Evolutionary conservation across 805 yeast species (phyloP).

Genomic region (Diddensiella santjacobensis): DNA sequence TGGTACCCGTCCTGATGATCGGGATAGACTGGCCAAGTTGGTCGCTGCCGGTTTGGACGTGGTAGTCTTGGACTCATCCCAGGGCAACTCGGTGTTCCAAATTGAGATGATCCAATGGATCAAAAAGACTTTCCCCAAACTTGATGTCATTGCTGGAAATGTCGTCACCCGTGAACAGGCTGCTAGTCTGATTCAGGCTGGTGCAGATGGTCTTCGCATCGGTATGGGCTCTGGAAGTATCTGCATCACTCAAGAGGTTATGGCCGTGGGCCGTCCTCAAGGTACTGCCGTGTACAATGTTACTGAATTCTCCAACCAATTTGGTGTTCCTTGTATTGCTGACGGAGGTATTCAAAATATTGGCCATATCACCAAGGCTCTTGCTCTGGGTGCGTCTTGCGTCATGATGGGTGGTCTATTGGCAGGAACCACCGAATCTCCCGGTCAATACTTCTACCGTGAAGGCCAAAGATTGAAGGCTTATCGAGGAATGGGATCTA

Average conservation of each 20-base stretch:
- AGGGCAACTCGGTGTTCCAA: slow-evolving; percentile 96
- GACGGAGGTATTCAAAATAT: slow-evolving; percentile 99
- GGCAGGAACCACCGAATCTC: slow-evolving; percentile 98
- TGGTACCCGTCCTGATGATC: slow-evolving; percentile 90
- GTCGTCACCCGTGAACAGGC: slow-evolving; percentile 99
- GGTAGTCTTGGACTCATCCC: slow-evolving; percentile 91
- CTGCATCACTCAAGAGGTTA: slow-evolving; percentile 98
- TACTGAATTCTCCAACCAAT: slow-evolving; percentile 86
- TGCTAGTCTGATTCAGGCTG: slow-evolving; percentile 88
- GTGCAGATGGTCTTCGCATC: slow-evolving; percentile 96
- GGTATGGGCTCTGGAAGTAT: slow-evolving; percentile 99
- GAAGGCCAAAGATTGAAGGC: slow-evolving; percentile 97
- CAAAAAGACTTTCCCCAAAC: slow-evolving; percentile 70
- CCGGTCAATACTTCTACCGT: slow-evolving; percentile 96
- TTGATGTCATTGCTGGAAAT: slow-evolving; percentile 94
- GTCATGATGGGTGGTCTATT: slow-evolving; percentile 99
- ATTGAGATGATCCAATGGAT: slow-evolving; percentile 89
- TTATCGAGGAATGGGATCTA: slow-evolving; percentile 99
- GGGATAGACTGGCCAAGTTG: slow-evolving; percentile 73
- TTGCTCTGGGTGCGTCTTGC: slow-evolving; percentile 93
- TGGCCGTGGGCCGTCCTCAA: slow-evolving; percentile 99
- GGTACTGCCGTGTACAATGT: slow-evolving; percentile 98
- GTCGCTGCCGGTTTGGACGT: slow-evolving; percentile 97
- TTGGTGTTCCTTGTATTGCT: slow-evolving; percentile 98
- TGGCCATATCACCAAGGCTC: slow-evolving; percentile 96